phyloP scores from a whole-genome alignment of 176 grass and related monocot species.

The Carex littledalei region DNA sequence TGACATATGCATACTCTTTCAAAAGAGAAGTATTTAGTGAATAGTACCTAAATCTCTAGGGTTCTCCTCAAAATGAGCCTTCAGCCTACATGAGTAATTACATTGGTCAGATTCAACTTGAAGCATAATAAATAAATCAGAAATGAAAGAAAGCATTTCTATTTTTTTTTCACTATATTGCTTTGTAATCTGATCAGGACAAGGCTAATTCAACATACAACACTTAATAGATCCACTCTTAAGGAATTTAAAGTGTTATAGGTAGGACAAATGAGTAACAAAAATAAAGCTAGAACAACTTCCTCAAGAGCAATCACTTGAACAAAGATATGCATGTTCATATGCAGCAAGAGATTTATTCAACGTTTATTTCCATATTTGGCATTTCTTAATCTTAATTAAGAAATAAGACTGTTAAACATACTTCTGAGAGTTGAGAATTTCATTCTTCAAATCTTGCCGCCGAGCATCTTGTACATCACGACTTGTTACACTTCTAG shows the following conservation, averaged over 20 bases:
- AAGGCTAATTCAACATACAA: not conserved
- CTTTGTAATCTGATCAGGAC: not conserved
- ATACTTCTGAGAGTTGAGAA: slow-evolving; percentile 94
- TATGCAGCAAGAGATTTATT: too few species aligned
- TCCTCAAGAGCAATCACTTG: not conserved
- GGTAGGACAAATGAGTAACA: not conserved
- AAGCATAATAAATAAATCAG: not conserved
- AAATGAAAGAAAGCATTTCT: not conserved
- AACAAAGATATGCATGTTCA: not conserved
- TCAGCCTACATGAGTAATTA: slow-evolving; percentile 50
- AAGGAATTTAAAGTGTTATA: not conserved
- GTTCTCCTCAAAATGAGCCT: slow-evolving; percentile 95
- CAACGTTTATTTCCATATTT: not conserved
- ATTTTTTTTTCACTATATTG: too few species aligned
- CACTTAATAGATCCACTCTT: not conserved
- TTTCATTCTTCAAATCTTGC: slow-evolving; percentile 96
- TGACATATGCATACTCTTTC: not conserved
- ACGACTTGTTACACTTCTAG: slow-evolving; percentile 72
- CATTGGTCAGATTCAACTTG: not conserved
- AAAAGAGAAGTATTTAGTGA: slow-evolving; percentile 6
- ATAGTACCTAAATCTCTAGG: slow-evolving; percentile 83
- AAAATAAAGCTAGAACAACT: not conserved
- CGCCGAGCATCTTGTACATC: slow-evolving; percentile 85
- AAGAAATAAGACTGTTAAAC: not conserved
- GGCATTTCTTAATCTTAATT: not conserved